phyloP scores from a whole-genome alignment of 2,329 filamentous ascomycete genomes.

The Tympanopsis confertula region DNA sequence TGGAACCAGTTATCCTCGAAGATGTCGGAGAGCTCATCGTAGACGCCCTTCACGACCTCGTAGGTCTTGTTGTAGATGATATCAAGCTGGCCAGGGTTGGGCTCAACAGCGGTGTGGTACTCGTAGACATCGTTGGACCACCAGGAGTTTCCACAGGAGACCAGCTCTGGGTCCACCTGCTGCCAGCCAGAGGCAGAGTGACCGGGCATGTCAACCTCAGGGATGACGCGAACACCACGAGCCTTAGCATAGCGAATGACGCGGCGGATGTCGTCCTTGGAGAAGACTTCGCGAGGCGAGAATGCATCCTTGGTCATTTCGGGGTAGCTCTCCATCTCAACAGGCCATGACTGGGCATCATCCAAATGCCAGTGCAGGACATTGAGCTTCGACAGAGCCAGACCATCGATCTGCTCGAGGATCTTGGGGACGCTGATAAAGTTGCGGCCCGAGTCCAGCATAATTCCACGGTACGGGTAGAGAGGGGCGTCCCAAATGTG shows the following conservation, averaged over 20 bases:
- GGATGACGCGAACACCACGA: constrained; percentile 44
- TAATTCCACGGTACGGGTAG: constrained; percentile 40
- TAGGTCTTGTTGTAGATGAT: constrained; percentile 43
- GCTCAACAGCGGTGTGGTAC: constrained; percentile 40
- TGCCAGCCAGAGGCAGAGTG: constrained; percentile 43
- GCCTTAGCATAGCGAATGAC: constrained; percentile 36
- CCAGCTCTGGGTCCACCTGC: constrained; percentile 40
- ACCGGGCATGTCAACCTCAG: constrained; percentile 52
- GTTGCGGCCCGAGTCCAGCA: constrained; percentile 42
- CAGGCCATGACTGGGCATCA: constrained; percentile 42
- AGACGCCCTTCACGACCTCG: constrained; percentile 38
- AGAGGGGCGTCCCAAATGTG: constrained; percentile 34
- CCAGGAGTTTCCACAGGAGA: constrained; percentile 43
- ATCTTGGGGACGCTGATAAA: constrained; percentile 38
- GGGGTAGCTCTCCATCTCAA: constrained; percentile 34
- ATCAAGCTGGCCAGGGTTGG: constrained; percentile 43
- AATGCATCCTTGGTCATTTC: constrained; percentile 42
- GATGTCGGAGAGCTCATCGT: constrained; percentile 34
- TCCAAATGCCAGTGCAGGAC: constrained; percentile 44
- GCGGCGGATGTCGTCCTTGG: constrained; percentile 24
- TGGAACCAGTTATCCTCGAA: constrained; percentile 43
- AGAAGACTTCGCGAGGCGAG: constrained; percentile 32
- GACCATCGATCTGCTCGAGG: constrained; percentile 38
- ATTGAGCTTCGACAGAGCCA: constrained; percentile 44
- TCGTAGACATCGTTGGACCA: constrained; percentile 47